phyloP scores from a whole-genome alignment of 495 filamentous ascomycete species.

The Ascodesmis nigricans region DNA sequence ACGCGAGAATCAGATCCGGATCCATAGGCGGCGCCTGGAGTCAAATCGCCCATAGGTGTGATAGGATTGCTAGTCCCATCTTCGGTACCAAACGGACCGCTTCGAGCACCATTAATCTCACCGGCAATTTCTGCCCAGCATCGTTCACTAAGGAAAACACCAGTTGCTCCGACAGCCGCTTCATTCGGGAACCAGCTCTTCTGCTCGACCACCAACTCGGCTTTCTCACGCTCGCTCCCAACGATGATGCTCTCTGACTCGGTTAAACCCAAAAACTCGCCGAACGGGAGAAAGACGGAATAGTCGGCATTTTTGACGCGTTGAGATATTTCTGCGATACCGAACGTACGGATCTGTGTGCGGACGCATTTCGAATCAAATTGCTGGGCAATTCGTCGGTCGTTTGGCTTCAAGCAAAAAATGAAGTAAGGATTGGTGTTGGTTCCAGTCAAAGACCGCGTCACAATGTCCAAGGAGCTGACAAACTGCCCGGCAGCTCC shows the following conservation, averaged over 20 bases:
- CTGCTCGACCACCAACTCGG: conserved; percentile 68
- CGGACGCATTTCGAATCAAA: conserved; percentile 97
- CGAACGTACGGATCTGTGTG: conserved; percentile 81
- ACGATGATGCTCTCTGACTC: conserved; percentile 66
- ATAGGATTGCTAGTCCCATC: conserved; percentile 16
- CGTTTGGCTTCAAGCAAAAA: conserved; percentile 93
- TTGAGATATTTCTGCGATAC: conserved; percentile 91
- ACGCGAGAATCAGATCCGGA: conserved; percentile 24
- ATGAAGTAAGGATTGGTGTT: conserved; percentile 87
- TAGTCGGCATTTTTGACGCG: conserved; percentile 81
- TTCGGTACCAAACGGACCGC: conserved; percentile 27
- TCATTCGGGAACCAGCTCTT: conserved; percentile 83
- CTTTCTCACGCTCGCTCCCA: conserved; percentile 82
- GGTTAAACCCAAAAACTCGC: conserved; percentile 75
- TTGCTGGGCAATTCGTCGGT: conserved; percentile 90
- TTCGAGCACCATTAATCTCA: conserved; percentile 35
- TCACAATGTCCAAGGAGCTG: conserved; percentile 70
- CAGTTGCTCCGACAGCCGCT: conserved; percentile 72
- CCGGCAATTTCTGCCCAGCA: conserved; percentile 79
- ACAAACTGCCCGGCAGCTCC: conserved; percentile 86
- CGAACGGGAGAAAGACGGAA: conserved; percentile 84
- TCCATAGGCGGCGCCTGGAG: conserved; percentile 8
- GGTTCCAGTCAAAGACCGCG: conserved; percentile 51
- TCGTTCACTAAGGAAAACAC: conserved; percentile 83
- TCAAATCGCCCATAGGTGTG: conserved; percentile 21